Base-by-base conservation (phyloP, 2,329 filamentous ascomycete species). In the Claviceps citrina region DNA sequence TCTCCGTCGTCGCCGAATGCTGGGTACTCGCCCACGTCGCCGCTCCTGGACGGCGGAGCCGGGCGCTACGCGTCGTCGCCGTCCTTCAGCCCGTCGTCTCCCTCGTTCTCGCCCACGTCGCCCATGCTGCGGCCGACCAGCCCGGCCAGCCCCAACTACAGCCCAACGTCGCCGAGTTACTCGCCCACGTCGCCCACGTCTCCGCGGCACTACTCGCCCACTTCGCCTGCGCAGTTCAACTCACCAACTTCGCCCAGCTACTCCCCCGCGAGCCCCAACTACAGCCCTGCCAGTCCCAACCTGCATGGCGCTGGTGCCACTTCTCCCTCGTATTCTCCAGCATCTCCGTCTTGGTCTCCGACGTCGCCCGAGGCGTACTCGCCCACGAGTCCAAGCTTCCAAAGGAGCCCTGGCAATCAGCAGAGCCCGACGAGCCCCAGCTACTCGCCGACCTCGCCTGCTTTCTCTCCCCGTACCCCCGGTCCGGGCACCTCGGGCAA, bases 321-420 rank as follows among this genome's bases (percentile, higher is more conserved):
- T 25, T 71, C 76, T 46, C 74, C 68, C n/a, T 69, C 67, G 4
- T 81, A 80, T 59, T 75, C 70, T 25, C 80, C 81, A 35, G 77
- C 77, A 10, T 84, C 81, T 37, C 81, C 81, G n/a, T 74, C 70
- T 19, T 87, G 83, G 65, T 86, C 82, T 42, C 82, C 84, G 3
- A 83, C 81, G 6, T 86, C 81, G 31, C 73, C 73, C 10, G 66
- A 68, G 44, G 65, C 68, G 2, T 78, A 78, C 61, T 78, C 73
- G 36, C 74, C 75, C 5, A 78, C 74, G 32, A 78, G 73, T 49
- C 75, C 75, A 24, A 66, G 65, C 44, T 77, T 73, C 69, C 64
- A 68, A 49, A 65, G 66, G 44, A 68, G 66, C 47, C 66, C 67
- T 40, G 67, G 73, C 49, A 60, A 68, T 42, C 65, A 70, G 48